Percentiles rank a stretch among this genome's conserved stretches.
These are phyloP conservation scores for Termitomyces titanicus DNA, from an alignment of 768 basidiomycete species.

Conservation along the genomic window DNA sequence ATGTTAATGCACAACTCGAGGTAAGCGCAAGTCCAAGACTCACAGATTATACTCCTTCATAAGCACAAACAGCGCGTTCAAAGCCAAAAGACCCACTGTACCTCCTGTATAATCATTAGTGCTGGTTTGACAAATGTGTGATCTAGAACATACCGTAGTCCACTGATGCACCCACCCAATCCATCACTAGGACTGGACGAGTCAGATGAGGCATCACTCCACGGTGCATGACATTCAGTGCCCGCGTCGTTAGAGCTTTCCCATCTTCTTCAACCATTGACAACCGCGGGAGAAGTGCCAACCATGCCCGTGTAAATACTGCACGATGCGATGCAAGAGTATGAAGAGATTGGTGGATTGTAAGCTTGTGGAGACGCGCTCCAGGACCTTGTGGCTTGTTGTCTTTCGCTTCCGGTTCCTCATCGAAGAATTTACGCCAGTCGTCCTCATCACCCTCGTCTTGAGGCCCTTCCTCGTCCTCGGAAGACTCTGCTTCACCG, in stretches of 20 bases:
- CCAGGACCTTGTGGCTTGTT: slow-evolving; percentile 31
- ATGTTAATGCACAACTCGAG: neutral
- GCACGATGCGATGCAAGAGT: slow-evolving; percentile 73
- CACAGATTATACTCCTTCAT: slow-evolving; percentile 94
- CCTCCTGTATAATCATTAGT: slow-evolving; percentile 50
- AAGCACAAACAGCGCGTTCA: slow-evolving; percentile 88
- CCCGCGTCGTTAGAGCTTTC: slow-evolving; percentile 46
- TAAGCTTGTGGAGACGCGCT: slow-evolving; percentile 59
- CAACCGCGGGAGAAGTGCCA: slow-evolving; percentile 62
- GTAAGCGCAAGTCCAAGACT: slow-evolving; percentile 23
- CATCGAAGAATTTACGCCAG: slow-evolving; percentile 86
- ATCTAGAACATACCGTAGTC: slow-evolving; percentile 58
- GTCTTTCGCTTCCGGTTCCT: slow-evolving; percentile 37
- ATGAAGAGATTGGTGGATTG: slow-evolving; percentile 74
- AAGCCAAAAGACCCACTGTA: slow-evolving; percentile 77
- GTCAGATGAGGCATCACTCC: slow-evolving; percentile 84
- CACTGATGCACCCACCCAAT: slow-evolving; percentile 84
- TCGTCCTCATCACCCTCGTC: slow-evolving; percentile 47
- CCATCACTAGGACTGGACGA: slow-evolving; percentile 77
- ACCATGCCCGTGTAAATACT: slow-evolving; percentile 81
- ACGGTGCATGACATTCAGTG: slow-evolving; percentile 76
- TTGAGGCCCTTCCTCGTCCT: slow-evolving; percentile 30
- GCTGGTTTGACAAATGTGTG: neutral
- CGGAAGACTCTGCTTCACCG: slow-evolving; percentile 26
- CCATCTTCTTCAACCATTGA: slow-evolving; percentile 35